phyloP scores from a whole-genome alignment of 1,284 basidiomycete species.

The Heliocybe sulcata region DNA sequence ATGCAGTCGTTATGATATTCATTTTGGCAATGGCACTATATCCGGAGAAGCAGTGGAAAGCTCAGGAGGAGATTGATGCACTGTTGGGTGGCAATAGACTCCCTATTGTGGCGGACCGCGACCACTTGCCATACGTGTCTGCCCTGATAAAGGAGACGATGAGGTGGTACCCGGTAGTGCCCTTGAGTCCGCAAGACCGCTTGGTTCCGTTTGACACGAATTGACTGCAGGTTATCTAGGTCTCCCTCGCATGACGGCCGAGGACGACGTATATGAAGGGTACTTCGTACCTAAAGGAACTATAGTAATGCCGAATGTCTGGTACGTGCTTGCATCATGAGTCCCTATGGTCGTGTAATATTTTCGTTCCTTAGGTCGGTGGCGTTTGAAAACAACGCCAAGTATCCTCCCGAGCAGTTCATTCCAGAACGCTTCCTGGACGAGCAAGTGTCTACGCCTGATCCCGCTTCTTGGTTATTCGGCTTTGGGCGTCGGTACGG shows the following conservation, averaged over 20 bases:
- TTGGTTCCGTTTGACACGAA: neutral
- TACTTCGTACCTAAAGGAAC: neutral
- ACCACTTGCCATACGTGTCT: slow-evolving; percentile 13
- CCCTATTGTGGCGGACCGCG: slow-evolving; percentile 12
- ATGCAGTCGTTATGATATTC: slow-evolving; percentile 17
- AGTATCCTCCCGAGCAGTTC: neutral
- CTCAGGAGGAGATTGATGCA: slow-evolving; percentile 14
- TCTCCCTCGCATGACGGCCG: neutral
- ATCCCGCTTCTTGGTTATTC: slow-evolving; percentile 4
- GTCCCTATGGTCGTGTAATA: neutral
- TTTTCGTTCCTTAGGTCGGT: neutral
- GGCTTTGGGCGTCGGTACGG: slow-evolving; percentile 4
- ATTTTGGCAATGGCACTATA: slow-evolving; percentile 18
- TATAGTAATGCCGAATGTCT: neutral
- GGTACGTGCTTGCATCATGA: neutral
- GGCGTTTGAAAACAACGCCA: neutral
- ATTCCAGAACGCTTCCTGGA: slow-evolving; percentile 6
- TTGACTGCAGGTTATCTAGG: neutral
- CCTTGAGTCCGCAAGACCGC: neutral
- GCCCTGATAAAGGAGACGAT: slow-evolving; percentile 9
- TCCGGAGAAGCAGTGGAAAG: slow-evolving; percentile 15
- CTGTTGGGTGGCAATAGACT: slow-evolving; percentile 6
- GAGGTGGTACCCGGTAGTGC: neutral
- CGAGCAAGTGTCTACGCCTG: neutral
- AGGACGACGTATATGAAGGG: neutral